Base-by-base conservation (phyloP, 2,329 filamentous ascomycete genomes). In the Ascochyta viciae-villosae region DNA sequence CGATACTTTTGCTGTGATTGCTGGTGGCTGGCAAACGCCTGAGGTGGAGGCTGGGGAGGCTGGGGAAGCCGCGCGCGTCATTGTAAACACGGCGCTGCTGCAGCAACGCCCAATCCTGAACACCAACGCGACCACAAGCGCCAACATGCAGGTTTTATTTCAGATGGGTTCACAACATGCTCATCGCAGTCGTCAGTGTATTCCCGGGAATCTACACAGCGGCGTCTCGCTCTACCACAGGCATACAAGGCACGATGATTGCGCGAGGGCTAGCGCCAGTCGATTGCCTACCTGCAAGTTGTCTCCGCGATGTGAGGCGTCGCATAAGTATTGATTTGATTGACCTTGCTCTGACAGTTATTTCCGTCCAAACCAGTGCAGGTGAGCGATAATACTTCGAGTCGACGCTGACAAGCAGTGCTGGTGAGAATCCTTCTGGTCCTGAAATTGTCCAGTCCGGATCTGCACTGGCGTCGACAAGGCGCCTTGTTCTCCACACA, bases 21-120 rank as follows among this genome's bases (percentile, higher is more conserved):
- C 26, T 45, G 29, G 55, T 50, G 50, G 55, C 50, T 53, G 55
- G 50, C 50, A 37, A 38, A 23, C 43, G 44, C 50, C 15, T 33
- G 31, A 26, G 23, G 31, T 35, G 43, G 43, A 53, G 44, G 48
- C 42, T 22, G 46, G 31, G 41, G 55, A 35, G 55, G 55, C 49
- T 58, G 55, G 55, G 55, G 50, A 40, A 39, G 22, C 29, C 29
- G 29, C 29, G 22, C 19, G 27, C 52, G 22, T 40, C 16, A 42
- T 42, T 51, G 54, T 42, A 41, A 47, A 45, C 41, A 50, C 34
- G 19, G 40, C 52, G 52, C 52, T 40, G 47, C 31, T 44, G 12
- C 27, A 40, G 45, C 45, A 49, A 49, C 45, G 35, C 23, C 6
- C 29, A 45, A 26, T 8, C 43, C 43, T 35, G 19, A n/a, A 24